phyloP scores from a whole-genome alignment of 2,329 filamentous ascomycete genomes.

The Alternaria gaisen region DNA sequence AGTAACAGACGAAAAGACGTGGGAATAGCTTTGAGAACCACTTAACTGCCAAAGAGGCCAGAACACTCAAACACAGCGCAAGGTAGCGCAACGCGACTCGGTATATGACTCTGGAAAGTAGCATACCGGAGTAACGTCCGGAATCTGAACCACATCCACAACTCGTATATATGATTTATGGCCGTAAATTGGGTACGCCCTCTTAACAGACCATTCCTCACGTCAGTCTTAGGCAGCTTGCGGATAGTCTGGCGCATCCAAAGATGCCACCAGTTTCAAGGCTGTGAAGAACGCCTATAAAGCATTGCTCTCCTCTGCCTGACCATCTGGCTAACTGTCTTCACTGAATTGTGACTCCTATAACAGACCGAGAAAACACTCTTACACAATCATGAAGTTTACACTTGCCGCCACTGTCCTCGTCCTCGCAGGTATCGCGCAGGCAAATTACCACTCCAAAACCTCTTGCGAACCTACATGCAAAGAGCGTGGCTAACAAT shows the following conservation, averaged over 20 bases:
- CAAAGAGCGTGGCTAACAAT: not conserved
- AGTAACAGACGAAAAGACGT: not conserved
- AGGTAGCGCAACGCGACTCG: too few relatives aligned
- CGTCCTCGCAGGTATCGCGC: not conserved
- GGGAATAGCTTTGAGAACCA: not conserved
- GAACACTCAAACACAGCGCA: not conserved
- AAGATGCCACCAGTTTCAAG: not conserved
- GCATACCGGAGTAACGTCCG: not conserved
- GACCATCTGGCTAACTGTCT: not conserved
- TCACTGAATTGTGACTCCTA: not conserved
- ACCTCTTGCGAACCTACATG: not conserved
- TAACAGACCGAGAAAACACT: not conserved
- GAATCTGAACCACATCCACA: not conserved
- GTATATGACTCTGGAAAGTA: too few relatives aligned
- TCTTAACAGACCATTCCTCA: too few relatives aligned
- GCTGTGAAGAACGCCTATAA: not conserved
- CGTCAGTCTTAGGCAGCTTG: too few relatives aligned
- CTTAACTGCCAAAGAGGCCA: not conserved
- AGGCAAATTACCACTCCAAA: not conserved
- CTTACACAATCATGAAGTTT: not conserved
- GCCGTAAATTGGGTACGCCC: not conserved
- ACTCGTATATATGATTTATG: not conserved
- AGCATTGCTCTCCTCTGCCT: not conserved
- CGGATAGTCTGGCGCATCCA: not conserved
- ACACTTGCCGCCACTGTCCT: not conserved